Evolutionary conservation across 345 rosid species (phyloP).

Genomic region (Citrus unshiu): DNA sequence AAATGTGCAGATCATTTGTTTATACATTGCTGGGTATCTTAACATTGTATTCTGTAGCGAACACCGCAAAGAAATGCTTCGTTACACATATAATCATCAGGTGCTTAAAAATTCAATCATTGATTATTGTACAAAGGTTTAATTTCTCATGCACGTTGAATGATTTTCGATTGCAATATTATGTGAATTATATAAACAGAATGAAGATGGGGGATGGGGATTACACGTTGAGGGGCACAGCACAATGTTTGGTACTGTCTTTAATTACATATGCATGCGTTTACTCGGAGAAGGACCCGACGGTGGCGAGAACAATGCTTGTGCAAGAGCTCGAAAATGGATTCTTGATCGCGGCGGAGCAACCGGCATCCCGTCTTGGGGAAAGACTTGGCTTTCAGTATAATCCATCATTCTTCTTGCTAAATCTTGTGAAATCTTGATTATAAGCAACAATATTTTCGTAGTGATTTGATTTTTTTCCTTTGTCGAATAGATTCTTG

Average conservation of each 20-base stretch:
- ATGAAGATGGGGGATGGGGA: constrained; percentile 17
- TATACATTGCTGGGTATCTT: constrained; percentile 42
- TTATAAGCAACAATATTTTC: too few species aligned
- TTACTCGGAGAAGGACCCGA: constrained; percentile 14
- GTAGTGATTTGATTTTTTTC: too few species aligned
- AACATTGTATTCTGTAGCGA: constrained; percentile 31
- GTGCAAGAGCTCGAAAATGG: constrained; percentile 1
- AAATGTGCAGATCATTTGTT: constrained; percentile 26
- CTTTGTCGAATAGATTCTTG: constrained; percentile 12
- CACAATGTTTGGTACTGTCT: constrained; percentile 6
- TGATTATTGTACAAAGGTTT: too few species aligned
- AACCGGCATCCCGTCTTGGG: not conserved
- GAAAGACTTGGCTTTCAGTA: constrained; percentile 15
- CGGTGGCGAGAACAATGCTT: not conserved
- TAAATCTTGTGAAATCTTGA: not conserved
- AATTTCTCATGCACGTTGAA: too few species aligned
- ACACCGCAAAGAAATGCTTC: constrained; percentile 41
- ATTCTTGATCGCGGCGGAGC: constrained; percentile 15
- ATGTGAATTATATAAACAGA: not conserved
- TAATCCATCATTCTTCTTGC: not conserved
- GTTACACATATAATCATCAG: constrained; percentile 48
- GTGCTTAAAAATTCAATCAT: constrained; percentile 3
- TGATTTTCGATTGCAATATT: too few species aligned
- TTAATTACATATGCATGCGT: constrained; percentile 7
- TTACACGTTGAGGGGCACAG: constrained; percentile 13